Base-by-base conservation (phyloP, 2,329 filamentous ascomycete genomes). In the Blastomyces emzantsi region DNA sequence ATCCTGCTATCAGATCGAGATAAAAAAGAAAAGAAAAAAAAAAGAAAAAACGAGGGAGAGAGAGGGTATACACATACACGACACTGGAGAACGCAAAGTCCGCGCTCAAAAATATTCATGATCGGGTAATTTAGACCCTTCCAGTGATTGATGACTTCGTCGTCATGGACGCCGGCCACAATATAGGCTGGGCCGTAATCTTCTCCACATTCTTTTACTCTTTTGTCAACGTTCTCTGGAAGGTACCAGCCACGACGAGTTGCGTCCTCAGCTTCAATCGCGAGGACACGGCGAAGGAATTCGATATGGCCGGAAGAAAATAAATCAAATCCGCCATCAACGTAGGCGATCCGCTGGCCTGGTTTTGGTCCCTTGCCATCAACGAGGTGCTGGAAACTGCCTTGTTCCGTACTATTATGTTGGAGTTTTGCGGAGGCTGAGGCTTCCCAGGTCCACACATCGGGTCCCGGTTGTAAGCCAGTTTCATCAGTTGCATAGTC, bases 121-220 rank as follows among this genome's bases (percentile, higher is more conserved):
- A 99, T 97, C 33, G 94, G 94, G 74, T 97, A 99, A 79, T 99
- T 99, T 70, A 97, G 83, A 45, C 94, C 93, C 78, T 97, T 97
- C 89, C 92, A 95, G 71, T 88, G 82, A 77, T 99, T 99, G 76
- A 99, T 96, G 65, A 96, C 92, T 67, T 89, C 86, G 74, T 99
- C 94, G 71, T 96, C 90, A 76, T 99, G 94, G 30, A 99, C 87
- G 59, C 94, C 94, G 2, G 91, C 92, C 54, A 97, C 85, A n/a
- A 99, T 83, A 73, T 90, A 97, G 7, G 87, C 88, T 0, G 92
- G 91, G 0, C 85, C 82, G 71, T 95, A 96, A 75, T 95, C 90
- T 56, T 82, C 82, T 19, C 88, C 89, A 6, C 78, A 73, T 66
- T 85, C 83, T 45, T 83, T 81, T 65, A 85, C 74, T 62, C 91